phyloP scores from a whole-genome alignment of 2,329 filamentous ascomycete genomes.

The Rhynchosporium agropyri region DNA sequence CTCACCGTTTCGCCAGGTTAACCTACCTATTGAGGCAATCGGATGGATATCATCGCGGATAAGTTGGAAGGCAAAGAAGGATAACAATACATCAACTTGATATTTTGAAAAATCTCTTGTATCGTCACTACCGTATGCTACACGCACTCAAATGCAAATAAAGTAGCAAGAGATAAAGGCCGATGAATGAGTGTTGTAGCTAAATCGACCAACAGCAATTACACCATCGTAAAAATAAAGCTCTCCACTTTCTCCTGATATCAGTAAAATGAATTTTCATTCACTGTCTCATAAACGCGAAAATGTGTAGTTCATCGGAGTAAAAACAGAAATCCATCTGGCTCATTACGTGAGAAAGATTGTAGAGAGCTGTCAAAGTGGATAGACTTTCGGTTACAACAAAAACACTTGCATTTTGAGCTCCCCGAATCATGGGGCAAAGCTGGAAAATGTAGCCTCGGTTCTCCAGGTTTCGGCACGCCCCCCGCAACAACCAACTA shows the following conservation, averaged over 20 bases:
- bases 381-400: background rate
- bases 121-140: no score
- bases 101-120: no score
- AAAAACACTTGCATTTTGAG: background rate
- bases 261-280: no score
- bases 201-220: no score
- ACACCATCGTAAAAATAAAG: no score
- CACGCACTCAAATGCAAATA: no score
- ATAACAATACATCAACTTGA: no score
- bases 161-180: no score
- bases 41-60: conserved; percentile 33
- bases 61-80: no score
- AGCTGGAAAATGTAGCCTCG: conserved; percentile 17
- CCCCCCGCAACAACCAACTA: conserved; percentile 15
- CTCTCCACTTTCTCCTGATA: no score
- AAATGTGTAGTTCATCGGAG: background rate
- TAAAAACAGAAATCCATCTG: background rate
- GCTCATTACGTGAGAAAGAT: background rate
- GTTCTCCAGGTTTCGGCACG: conserved; percentile 29
- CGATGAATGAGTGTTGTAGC: no score
- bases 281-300: no score
- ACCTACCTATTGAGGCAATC: conserved; percentile 45
- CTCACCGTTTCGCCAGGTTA: conserved; percentile 43
- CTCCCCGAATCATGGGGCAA: conserved; percentile 12
- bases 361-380: background rate